Base-by-base conservation (phyloP, 495 filamentous ascomycete genomes). In the Evernia prunastri region DNA sequence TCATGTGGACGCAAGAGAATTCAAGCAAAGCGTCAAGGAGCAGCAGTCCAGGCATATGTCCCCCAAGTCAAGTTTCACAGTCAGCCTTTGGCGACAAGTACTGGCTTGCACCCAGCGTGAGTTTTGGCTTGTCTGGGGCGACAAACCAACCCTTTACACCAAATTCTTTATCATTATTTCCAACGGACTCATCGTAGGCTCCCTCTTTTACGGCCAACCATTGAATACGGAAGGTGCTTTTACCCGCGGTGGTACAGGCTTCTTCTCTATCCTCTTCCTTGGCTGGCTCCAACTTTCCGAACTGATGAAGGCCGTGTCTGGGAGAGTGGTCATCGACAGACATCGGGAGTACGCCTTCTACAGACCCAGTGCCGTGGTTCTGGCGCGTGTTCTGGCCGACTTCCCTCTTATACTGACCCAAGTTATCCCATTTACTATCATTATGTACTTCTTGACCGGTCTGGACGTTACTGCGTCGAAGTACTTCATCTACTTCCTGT, bases 341-440 rank as follows among this genome's bases (percentile, higher is more conserved):
- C 87, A 90, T 68, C 82, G 84, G 54, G 83, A 87, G 43, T 92
- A 89, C 65, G 88, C 87, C n/a, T 90, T 92, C 74, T 89, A 90
- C 71, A 82, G 87, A 43, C 89, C 89, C 1, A 88, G 87, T 56
- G 89, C 89, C 49, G 85, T 90, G 56, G 75, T 77, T 1, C 81
- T 92, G 56, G 87, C 86, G 17, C 81, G 87, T 56, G 82, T 90
- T 15, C 72, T 91, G 13, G 77, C 83, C 25, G 89, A 92, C 69
- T 79, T 92, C 60, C 89, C 89, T 0, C 72, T 89, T 3, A 73
- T 90, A 27, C 75, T 88, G 35, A 72, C 81, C 23, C 84, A 88
- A 76, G 82, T 86, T 17, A 75, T 82, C 13, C 76, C 86, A 10
- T 91, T 91, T 61, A 78, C 79, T 29, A 76, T 89, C 36, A 78